A percentile compares a stretch with the other conserved stretches of the same genome.
phyloP scores from a whole-genome alignment of 2,329 filamentous ascomycete species.

The Immersiporthe knoxdaviesiana region DNA sequence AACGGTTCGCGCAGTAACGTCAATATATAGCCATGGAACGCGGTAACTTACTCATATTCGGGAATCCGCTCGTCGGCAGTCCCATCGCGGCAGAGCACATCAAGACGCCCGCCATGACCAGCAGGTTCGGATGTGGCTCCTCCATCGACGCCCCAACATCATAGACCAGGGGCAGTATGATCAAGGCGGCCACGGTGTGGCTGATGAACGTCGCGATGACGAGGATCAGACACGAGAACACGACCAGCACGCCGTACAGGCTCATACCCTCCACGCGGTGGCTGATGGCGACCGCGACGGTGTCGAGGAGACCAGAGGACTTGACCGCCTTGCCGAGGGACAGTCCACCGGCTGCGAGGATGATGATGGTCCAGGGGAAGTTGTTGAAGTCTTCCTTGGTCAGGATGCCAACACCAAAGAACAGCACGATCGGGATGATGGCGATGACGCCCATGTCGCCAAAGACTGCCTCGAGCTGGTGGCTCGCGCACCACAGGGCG shows the following conservation, averaged over 20 bases:
- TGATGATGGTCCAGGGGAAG: conserved; percentile 99
- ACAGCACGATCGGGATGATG: conserved; percentile 91
- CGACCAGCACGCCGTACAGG: conserved; percentile 82
- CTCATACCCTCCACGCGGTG: conserved; percentile 74
- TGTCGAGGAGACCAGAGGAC: conserved; percentile 88
- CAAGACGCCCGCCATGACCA: conserved; percentile 92
- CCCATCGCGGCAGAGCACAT: conserved; percentile 99
- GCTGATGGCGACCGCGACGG: conserved; percentile 80
- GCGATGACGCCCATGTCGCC: conserved; percentile 99
- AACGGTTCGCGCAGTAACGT: background rate
- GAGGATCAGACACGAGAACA: conserved; percentile 82
- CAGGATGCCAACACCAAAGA: conserved; percentile 94
- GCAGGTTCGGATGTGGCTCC: conserved; percentile 86
- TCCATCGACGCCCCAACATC: conserved; percentile 85
- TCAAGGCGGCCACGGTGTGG: conserved; percentile 93
- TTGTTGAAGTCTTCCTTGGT: conserved; percentile 99
- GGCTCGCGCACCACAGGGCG: conserved; percentile 86
- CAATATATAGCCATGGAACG: conserved; percentile 9
- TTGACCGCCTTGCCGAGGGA: conserved; percentile 93
- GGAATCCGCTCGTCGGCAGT: conserved; percentile 92
- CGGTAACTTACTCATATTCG: conserved; percentile 93
- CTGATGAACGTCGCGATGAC: conserved; percentile 97
- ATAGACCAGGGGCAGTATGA: conserved; percentile 87
- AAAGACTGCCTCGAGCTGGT: conserved; percentile 84
- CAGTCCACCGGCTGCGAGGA: conserved; percentile 90